These are phyloP conservation scores for Naegleria lovaniensis DNA, from an alignment of 208 protist genomes.

Conservation along the genomic window DNA sequence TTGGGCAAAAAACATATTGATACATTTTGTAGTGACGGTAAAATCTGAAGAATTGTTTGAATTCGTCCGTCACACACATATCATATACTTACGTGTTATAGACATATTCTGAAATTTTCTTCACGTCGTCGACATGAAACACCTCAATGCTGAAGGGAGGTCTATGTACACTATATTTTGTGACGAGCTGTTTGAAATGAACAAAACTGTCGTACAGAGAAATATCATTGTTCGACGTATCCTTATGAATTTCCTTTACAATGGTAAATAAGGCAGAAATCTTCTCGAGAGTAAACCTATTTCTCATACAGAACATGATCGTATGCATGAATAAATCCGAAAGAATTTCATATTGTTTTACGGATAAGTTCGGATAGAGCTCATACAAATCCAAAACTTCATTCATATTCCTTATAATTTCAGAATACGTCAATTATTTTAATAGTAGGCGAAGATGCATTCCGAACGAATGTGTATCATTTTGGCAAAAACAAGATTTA, in stretches of 20 bases:
- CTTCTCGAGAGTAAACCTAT: constrained; percentile 4
- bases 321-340: background rate
- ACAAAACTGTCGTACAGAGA: background rate
- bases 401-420: background rate
- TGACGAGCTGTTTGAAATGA: constrained; percentile 50
- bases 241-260: background rate
- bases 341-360: background rate
- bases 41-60: background rate
- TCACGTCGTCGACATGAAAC: constrained; percentile 66
- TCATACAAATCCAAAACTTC: background rate
- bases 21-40: constrained; percentile 79
- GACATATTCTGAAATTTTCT: constrained; percentile 72
- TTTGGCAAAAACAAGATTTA: too few species aligned
- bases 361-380: background rate
- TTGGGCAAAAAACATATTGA: constrained; percentile 69
- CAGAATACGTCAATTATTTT: too few species aligned
- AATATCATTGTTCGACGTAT: background rate
- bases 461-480: too few species aligned
- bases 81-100: constrained; percentile 65
- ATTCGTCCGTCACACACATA: background rate
- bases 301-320: background rate
- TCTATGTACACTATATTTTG: constrained; percentile 70
- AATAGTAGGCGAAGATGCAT: too few species aligned
- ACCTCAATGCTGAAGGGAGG: constrained; percentile 71
- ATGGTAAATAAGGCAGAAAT: constrained; percentile 6